phyloP scores from a whole-genome alignment of 345 rosid species.

The Reutealis trisperma region DNA sequence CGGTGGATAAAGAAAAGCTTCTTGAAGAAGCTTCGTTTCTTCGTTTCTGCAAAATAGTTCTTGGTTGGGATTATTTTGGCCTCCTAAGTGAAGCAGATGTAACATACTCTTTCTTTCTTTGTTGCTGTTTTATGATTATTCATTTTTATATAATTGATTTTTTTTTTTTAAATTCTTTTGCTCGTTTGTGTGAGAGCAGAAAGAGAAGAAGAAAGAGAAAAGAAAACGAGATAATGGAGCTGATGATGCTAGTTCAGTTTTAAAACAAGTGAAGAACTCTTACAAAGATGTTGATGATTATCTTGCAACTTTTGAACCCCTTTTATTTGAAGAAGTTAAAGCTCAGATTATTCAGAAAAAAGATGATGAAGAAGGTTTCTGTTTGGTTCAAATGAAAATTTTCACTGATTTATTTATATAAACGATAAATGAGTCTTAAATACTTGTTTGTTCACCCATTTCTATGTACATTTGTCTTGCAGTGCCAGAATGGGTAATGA shows the following conservation, averaged over 20 bases:
- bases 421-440: not conserved
- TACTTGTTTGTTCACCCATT: not conserved
- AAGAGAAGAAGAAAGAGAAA: conserved; percentile 34
- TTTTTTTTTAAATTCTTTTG: not conserved
- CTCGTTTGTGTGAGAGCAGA: conserved; percentile 21
- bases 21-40: conserved; percentile 56
- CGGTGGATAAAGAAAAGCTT: conserved; percentile 55
- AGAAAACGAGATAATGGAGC: conserved; percentile 23
- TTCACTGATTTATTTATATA: not conserved
- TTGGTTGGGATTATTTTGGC: conserved; percentile 78
- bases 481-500: conserved; percentile 61
- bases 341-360: conserved; percentile 79
- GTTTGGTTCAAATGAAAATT: no score
- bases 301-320: conserved; percentile 77
- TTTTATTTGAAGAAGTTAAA: conserved; percentile 88
- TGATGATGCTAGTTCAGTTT: conserved; percentile 19
- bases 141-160: not conserved
- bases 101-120: not conserved
- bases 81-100: conserved; percentile 56
- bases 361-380: conserved; percentile 73
- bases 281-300: conserved; percentile 77
- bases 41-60: conserved; percentile 67
- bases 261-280: conserved; percentile 60
- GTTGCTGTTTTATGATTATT: not conserved
- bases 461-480: conserved; percentile 17